phyloP scores from a whole-genome alignment of 2,329 filamentous ascomycete species.

The Xylaria sp. region DNA sequence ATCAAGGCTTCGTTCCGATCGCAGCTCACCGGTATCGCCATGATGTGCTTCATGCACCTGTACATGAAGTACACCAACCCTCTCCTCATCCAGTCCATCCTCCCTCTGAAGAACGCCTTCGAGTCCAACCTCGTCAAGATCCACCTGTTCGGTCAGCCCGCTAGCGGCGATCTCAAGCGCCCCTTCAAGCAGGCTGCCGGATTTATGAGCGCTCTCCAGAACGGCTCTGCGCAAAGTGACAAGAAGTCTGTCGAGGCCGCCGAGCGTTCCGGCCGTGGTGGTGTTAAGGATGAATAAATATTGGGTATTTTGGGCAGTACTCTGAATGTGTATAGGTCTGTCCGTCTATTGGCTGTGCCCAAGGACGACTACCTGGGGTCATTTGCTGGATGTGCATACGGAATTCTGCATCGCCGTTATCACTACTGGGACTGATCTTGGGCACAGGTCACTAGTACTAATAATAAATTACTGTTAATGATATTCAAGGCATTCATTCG shows the following conservation, averaged over 20 bases:
- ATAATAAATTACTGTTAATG: conserved; percentile 5
- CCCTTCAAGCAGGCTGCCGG: conserved; percentile 87
- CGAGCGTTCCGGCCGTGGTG: conserved; percentile 68
- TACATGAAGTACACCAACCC: conserved; percentile 99
- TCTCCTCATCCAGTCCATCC: conserved; percentile 96
- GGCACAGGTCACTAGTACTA: conserved; percentile 1
- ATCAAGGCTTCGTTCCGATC: conserved; percentile 79
- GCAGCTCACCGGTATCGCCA: conserved; percentile 91
- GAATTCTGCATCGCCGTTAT: neutral
- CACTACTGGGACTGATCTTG: neutral
- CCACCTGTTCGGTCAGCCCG: conserved; percentile 80
- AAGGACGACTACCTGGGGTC: neutral
- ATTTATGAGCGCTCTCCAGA: conserved; percentile 74
- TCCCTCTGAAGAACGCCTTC: conserved; percentile 91
- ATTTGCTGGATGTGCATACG: neutral
- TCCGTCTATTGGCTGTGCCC: neutral
- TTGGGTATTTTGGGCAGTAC: conserved; percentile 2
- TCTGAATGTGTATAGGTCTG: neutral
- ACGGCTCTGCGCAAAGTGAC: conserved; percentile 77
- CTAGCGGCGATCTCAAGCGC: conserved; percentile 84
- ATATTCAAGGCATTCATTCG: neutral
- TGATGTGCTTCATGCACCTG: conserved; percentile 98
- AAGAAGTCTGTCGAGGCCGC: conserved; percentile 79
- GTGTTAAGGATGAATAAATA: conserved; percentile 66
- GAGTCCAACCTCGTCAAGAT: conserved; percentile 97